Evolutionary conservation across 73 alveolate genomes (phyloP), one percentile per base, ranked within the genome.

Genomic region (Paramecium biaurelia): DNA sequence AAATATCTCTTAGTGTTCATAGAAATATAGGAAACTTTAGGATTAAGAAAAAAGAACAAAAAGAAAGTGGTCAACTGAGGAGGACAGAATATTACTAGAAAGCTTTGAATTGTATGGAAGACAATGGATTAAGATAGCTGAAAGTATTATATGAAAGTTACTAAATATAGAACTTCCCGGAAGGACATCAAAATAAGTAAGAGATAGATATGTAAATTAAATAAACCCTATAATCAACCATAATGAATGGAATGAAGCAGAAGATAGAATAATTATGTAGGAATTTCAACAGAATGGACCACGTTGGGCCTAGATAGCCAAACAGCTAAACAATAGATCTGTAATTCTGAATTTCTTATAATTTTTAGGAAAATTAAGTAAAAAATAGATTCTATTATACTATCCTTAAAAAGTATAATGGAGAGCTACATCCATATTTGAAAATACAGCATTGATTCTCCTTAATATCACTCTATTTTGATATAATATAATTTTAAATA

Each of bases 201-300:
- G 99, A 74, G 99, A 98, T 89, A 96, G 99, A 76, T 98, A 98
- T 98, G 99, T 97, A 88, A 98, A 98, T 86, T 98, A 98, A 86
- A 88, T 98, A 24, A 99, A 97, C 86, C 99, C 99, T 34, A 89
- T 92, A 9, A 96, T 98, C 15, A 95, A 94, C 45, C 97, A 96
- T 58, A 93, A 93, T n/a, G 95, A 95, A 58, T 97, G 99, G 95
- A 93, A 97, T 38, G 97, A 93, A 74, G 97, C 96, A 85, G 99
- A 98, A 93, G 99, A 98, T 92, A 88, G 93, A 79, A 14, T 15
- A 1, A 38, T 74, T 4, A 28, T 74, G 56, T 20, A 74, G 38
- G 57, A 35, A 20, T 74, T 32, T 35, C 4, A 74, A 24, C 9
- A 8, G 18, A 21, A 35, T 35, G 87, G 87, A 38, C 87, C 87